These are phyloP conservation scores for Pseudotulostoma volvatum DNA, from an alignment of 495 filamentous ascomycete genomes.

Conservation along the genomic window DNA sequence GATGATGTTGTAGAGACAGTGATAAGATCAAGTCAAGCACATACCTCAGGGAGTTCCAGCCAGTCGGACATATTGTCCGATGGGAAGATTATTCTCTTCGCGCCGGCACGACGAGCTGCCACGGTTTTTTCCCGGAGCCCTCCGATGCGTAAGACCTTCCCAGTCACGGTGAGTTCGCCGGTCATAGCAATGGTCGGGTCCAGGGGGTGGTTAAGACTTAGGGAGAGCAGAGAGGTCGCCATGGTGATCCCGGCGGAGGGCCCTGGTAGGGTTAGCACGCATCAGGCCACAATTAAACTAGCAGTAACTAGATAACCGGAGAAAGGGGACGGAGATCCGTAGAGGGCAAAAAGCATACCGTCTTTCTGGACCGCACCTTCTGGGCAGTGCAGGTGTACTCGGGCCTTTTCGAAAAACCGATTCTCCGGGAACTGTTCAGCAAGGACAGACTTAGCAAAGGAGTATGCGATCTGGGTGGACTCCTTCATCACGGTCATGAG, in stretches of 20 bases:
- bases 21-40: no score
- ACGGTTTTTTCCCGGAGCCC: constrained; percentile 98
- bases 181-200: constrained; percentile 94
- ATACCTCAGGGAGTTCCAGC: constrained; percentile 90
- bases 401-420: constrained; percentile 89
- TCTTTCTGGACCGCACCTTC: constrained; percentile 96
- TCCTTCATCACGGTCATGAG: constrained; percentile 97
- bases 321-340: constrained; percentile 1
- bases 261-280: constrained; percentile 22
- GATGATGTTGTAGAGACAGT: constrained; percentile 21
- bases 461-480: constrained; percentile 85
- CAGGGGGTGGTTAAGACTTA: constrained; percentile 63
- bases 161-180: constrained; percentile 92
- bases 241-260: constrained; percentile 95
- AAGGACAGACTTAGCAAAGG: constrained; percentile 81
- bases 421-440: constrained; percentile 74
- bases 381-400: constrained; percentile 89
- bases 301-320: not conserved
- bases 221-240: constrained; percentile 76
- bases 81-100: constrained; percentile 91
- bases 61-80: constrained; percentile 89
- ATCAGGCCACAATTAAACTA: no score
- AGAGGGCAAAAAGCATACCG: constrained; percentile 29
- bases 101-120: constrained; percentile 82
- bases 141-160: constrained; percentile 92